Base-by-base conservation (phyloP, 2,329 filamentous ascomycete species). In the Fusarium caatingaense region DNA sequence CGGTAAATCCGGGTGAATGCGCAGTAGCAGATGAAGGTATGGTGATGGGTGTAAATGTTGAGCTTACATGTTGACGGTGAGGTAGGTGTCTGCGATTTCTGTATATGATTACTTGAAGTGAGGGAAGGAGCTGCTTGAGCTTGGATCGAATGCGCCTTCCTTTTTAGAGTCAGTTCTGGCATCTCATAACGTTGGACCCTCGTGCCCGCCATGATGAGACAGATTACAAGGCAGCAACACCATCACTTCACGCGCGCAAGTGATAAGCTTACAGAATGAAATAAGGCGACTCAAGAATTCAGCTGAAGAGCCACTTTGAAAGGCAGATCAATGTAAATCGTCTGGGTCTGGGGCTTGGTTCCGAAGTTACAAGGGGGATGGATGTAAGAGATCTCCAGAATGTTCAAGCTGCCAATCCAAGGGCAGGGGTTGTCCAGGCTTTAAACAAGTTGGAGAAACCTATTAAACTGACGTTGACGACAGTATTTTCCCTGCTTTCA, bases 391-490 rank as follows among this genome's bases (percentile, higher is more conserved):
- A 47, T 69, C 54, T 56, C 37, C 44, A 21, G 47, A 57, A 41
- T 13, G 25, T 37, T 54, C 21, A 55, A 57, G 21, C 49, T 66
- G 32, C 23, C 40, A 50, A 60, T 23, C 45, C 30, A 45, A 41
- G 41, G 61, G 61, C 73, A 75, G 72, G 73, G 73, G 48, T 75
- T 48, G 55, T 51, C 44, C 60, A 60, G 67, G 41, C 63, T 75
- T 74, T 74, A 71, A 75, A 68, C 69, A 64, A 64, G 44, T 25
- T 56, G 44, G 48, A 50, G 56, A 46, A 64, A 49, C 53, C 47
- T 48, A 41, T 53, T 25, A 44, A 69, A 61, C 72, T 74, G 72
- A 75, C 71, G 72, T 74, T 73, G 64, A 69, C 69, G 68, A 69
- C 67, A 53, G 46, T 32, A 56, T 46, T 37, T 73, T 64, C 72